Conservation (phyloP, 2,329 filamentous ascomycete genomes). For the Karstenula rhodostoma region DNA sequence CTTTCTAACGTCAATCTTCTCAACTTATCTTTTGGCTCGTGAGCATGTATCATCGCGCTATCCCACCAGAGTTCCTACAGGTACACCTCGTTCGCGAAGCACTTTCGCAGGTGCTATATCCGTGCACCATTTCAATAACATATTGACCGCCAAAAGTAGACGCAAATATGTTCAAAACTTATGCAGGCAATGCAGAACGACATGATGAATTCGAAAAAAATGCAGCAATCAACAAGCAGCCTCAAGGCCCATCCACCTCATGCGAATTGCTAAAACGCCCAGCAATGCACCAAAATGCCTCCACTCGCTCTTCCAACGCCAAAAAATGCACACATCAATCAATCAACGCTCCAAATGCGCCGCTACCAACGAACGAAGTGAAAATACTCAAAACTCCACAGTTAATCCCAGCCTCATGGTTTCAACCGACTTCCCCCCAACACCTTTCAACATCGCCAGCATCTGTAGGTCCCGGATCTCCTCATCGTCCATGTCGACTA, state of each 20-base stretch:
- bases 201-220: not conserved
- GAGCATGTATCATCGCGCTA: too few relatives aligned
- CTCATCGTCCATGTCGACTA: slow-evolving; percentile 57
- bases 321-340: not conserved
- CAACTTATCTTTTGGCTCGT: too few relatives aligned
- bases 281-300: slow-evolving; percentile 4
- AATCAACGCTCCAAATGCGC: slow-evolving; percentile 2
- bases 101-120: too few relatives aligned
- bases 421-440: slow-evolving; percentile 60
- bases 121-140: too few relatives aligned
- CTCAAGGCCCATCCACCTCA: not conserved
- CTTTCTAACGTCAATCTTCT: too few relatives aligned
- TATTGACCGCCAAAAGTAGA: too few relatives aligned
- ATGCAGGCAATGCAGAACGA: not conserved
- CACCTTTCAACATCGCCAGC: slow-evolving; percentile 57
- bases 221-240: not conserved
- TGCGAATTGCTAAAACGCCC: slow-evolving; percentile 1
- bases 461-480: slow-evolving; percentile 53
- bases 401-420: slow-evolving; percentile 56
- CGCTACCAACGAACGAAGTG: not conserved
- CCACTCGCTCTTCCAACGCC: not conserved
- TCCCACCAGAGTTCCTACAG: too few relatives aligned
- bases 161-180: too few relatives aligned
- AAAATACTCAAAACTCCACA: slow-evolving; percentile 32
- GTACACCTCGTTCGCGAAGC: too few relatives aligned